Evolutionary conservation across 345 rosid genomes (phyloP), one percentile per base, ranked within the genome.

Genomic region (Gossypium raimondii): DNA sequence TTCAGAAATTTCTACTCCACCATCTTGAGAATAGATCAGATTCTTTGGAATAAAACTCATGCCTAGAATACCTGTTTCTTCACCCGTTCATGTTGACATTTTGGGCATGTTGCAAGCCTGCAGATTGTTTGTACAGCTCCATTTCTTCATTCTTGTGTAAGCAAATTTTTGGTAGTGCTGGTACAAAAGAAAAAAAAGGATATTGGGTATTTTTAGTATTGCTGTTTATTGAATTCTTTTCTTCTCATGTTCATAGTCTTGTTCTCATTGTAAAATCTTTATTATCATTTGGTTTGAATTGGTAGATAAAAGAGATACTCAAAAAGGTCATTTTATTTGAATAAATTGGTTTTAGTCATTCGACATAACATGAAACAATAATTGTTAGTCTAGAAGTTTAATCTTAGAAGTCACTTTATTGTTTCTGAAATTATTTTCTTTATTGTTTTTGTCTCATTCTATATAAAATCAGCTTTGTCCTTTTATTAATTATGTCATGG

Each of bases 91-190:
- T 4, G 17, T 68, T 59, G 58, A 64, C 80, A 77, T 79, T 82
- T 69, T 43, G 45, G 7, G 5, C 81, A 51, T 81, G 82, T 81
- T 78, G 18, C 76, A 73, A 66, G 34, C 81, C 70, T 81, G 83
- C 84, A 83, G 81, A 82, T 85, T 86, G 81, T 83, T 78, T 89
- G 94, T 88, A 89, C 90, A 93, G 98, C 77, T 66, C 84, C 87
- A 87, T 86, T 83, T 88, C 91, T 90, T 89, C 84, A 90, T 93
- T 91, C 93, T 89, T 85, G 86, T 89, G 89, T 85, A 87, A 83
- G 74, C 62, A 89, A 82, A 85, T 45, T 86, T 86, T 84, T 86
- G 85, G 82, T 83, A 83, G 89, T 74, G 80, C 70, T 76, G 69
- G 62, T 66, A 61, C 58, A 77, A 50, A 81, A 69, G 66, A 68